phyloP scores from a whole-genome alignment of 176 grass and related monocot species.

The Tillandsia fasciculata region DNA sequence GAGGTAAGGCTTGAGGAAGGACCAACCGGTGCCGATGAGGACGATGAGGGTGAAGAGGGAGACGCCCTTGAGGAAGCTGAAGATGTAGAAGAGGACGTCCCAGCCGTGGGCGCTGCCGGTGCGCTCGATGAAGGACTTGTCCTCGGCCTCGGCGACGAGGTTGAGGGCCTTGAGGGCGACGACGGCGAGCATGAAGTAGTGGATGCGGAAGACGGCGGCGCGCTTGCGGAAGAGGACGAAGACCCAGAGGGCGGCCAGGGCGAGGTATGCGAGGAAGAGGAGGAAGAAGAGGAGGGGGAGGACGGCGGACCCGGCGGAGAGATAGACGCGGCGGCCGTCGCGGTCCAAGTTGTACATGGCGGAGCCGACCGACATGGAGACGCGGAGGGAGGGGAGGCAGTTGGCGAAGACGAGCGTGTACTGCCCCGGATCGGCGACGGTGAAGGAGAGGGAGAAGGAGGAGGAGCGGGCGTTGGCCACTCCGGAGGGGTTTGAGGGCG shows the following conservation, averaged over 20 bases:
- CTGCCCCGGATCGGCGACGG: conserved; percentile 52
- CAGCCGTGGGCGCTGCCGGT: conserved; percentile 89
- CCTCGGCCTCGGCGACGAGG: conserved; percentile 79
- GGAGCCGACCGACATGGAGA: conserved; percentile 79
- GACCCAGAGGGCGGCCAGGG: conserved; percentile 51
- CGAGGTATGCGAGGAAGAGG: conserved; percentile 62
- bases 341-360: conserved; percentile 88
- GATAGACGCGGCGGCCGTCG: conserved; percentile 47
- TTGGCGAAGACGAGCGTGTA: conserved; percentile 96
- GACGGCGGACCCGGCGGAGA: conserved; percentile 63
- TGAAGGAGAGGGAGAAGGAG: conserved; percentile 40
- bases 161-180: conserved; percentile 80
- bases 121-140: conserved; percentile 87
- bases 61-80: conserved; percentile 93
- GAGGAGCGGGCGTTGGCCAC: conserved; percentile 57
- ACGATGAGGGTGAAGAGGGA: conserved; percentile 96
- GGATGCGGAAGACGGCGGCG: conserved; percentile 75
- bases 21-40: conserved; percentile 95
- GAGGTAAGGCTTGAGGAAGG: conserved; percentile 89
- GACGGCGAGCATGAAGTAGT: conserved; percentile 97
- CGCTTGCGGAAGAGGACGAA: conserved; percentile 71
- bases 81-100: conserved; percentile 97
- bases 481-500: conserved; percentile 58
- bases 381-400: conserved; percentile 55
- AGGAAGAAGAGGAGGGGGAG: conserved; percentile 74